Evolutionary conservation across 768 basidiomycete species (phyloP).

Genomic region (Mycena latifolia): DNA sequence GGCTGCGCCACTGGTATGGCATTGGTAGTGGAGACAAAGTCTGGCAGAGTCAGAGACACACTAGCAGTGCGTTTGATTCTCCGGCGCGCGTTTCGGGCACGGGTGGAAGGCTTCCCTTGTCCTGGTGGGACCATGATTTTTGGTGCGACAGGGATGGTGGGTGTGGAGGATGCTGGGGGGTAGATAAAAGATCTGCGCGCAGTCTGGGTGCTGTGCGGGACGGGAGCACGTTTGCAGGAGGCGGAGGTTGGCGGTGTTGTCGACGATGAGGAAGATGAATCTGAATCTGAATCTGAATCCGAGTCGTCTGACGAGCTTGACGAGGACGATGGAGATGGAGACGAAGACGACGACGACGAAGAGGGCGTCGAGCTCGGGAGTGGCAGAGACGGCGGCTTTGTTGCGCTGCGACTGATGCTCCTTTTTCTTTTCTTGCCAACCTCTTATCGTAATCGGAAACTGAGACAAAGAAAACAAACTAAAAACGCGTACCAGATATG

Average conservation of each 20-base stretch:
- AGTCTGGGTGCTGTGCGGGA: conserved; percentile 19
- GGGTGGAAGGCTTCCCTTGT: conserved; percentile 30
- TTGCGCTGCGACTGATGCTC: conserved; percentile 9
- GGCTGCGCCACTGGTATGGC: conserved; percentile 10
- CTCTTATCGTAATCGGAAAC: conserved; percentile 3
- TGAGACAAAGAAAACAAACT: conserved; percentile 15
- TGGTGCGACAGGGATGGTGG: background rate
- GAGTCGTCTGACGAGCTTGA: conserved; percentile 40
- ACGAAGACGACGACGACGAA: conserved; percentile 17
- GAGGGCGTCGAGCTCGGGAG: conserved; percentile 30
- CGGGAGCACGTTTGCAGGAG: background rate
- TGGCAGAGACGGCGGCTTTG: conserved; percentile 8
- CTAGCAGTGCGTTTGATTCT: conserved; percentile 14
- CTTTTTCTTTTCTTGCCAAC: conserved; percentile 31
- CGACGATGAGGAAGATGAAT: conserved; percentile 38
- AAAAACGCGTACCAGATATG: conserved; percentile 22
- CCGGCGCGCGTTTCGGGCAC: conserved; percentile 30
- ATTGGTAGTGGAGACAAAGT: conserved; percentile 31
- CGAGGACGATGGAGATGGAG: conserved; percentile 31
- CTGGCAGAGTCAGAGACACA: conserved; percentile 13
- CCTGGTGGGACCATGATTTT: conserved; percentile 28
- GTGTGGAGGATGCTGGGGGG: background rate
- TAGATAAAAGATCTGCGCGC: background rate
- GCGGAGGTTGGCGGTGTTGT: conserved; percentile 14
- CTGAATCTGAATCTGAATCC: conserved; percentile 46